Evolutionary conservation across 208 protist species (phyloP).

Genomic region (Leishmania braziliensis): DNA sequence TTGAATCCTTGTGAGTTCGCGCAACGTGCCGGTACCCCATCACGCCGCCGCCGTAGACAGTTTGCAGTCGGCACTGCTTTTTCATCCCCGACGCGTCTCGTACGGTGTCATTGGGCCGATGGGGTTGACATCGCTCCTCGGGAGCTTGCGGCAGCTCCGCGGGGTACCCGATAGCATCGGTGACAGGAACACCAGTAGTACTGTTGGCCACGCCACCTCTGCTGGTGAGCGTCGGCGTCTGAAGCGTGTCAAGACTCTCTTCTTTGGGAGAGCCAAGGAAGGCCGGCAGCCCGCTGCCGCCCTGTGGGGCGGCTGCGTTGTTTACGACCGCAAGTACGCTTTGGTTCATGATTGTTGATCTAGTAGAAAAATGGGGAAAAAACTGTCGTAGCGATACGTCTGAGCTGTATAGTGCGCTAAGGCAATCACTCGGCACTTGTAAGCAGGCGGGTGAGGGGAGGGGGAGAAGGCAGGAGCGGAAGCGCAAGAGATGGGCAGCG

Average conservation of each 20-base stretch:
- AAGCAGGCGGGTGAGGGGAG: neutral
- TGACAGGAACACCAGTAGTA: no score
- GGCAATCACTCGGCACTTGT: neutral
- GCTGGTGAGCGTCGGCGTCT: neutral
- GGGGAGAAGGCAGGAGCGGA: no score
- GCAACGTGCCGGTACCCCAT: neutral
- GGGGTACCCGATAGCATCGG: neutral
- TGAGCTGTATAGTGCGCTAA: neutral
- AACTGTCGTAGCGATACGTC: neutral
- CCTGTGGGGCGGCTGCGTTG: neutral
- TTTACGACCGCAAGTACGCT: neutral
- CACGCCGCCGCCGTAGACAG: neutral
- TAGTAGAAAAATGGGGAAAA: neutral
- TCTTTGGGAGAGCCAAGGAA: neutral
- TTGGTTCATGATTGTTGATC: neutral
- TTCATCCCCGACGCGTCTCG: neutral
- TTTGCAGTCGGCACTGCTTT: conserved; percentile 14
- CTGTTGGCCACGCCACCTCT: neutral
- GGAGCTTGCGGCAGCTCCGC: neutral
- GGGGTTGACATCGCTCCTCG: conserved; percentile 1
- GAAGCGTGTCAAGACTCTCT: neutral
- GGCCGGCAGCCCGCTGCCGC: neutral
- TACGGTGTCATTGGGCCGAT: neutral
- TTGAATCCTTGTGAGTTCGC: neutral
- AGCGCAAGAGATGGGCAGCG: neutral